Base-by-base conservation (phyloP, 805 yeast genomes). In the Candida qinlingensis region DNA sequence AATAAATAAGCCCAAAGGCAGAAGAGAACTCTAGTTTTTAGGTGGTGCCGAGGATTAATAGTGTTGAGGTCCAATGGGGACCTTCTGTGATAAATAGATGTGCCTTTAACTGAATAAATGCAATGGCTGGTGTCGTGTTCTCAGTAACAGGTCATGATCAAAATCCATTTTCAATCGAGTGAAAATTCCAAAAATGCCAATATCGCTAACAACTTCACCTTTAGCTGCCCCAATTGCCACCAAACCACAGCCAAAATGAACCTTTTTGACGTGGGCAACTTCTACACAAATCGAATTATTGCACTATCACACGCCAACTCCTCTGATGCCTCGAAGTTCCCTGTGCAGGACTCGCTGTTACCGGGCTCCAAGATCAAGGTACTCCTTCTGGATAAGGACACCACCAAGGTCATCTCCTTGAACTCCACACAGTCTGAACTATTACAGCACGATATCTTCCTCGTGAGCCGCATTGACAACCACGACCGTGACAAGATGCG, bases 391-490 rank as follows among this genome's bases (percentile, higher is more conserved):
- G 99, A 94, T 62, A 71, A 77, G 44, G 74, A 75, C 54, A 92
- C 99, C 2, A 87, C 95, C 6, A 75, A 90, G 0, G 81, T 90
- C 27, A 79, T 94, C 26, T 89, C 97, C n/a, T 75, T 94, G 77
- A 81, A 86, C 57, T 80, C 95, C 30, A 86, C 97, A 3, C 99
- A 94, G 63, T 83, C 95, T 3, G 86, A 83, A 48, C 73, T 94
- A 41, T 74, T 94, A 37, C 81, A 85, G 55, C 79, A 87, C 56
- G 96, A 92, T 53, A 79, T 94, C n/a, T 89, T 87, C 51, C 72
- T 94, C 44, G 83, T 89, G 41, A 97, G 89, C 52, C 76, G 79
- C 37, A 64, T 83, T 28, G 86, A 82, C 48, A 83, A 84, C 61
- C 55, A 62, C 6, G 68, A 73, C 41, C 73, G 94, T 40, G 88